Percentiles rank a stretch among this genome's conserved stretches.
Evolutionary conservation across 1,139 yeast genomes (phyloP).

Genomic region (Zygoascus meyerae): DNA sequence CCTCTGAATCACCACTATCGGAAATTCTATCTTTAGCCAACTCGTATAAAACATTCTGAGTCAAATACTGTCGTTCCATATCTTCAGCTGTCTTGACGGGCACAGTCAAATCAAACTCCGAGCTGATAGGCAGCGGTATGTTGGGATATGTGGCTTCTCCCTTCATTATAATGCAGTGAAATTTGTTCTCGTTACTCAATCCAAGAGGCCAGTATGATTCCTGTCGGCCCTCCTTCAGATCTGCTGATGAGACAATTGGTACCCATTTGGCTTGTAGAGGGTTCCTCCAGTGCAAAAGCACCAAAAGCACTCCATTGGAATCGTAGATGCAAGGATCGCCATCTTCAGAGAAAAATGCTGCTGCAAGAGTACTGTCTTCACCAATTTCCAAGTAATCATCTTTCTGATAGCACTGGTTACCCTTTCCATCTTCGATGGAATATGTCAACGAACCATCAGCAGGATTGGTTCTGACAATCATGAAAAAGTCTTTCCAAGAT

Average conservation of each 20-base stretch:
- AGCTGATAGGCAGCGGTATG: conserved; percentile 77
- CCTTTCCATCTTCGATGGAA: conserved; percentile 36
- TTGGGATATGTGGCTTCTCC: conserved; percentile 47
- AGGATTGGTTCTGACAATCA: conserved; percentile 36
- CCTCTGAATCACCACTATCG: conserved; percentile 29
- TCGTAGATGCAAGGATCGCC: conserved; percentile 88
- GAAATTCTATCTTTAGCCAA: conserved; percentile 29
- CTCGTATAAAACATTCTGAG: conserved; percentile 24
- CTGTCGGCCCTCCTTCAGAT: conserved; percentile 46
- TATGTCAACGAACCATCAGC: conserved; percentile 28
- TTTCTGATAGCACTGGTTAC: conserved; percentile 36
- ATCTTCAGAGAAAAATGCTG: conserved; percentile 73
- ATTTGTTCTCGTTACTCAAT: conserved; percentile 50
- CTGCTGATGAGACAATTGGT: conserved; percentile 67
- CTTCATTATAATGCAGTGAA: conserved; percentile 69
- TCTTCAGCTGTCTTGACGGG: conserved; percentile 39
- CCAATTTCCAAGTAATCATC: conserved; percentile 35
- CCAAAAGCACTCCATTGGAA: conserved; percentile 63
- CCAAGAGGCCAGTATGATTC: conserved; percentile 83
- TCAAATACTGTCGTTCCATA: conserved; percentile 20
- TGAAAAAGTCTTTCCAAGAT: conserved; percentile 42
- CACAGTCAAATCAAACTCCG: conserved; percentile 63
- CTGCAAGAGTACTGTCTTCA: conserved; percentile 32
- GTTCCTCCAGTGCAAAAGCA: conserved; percentile 69
- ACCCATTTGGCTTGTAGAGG: conserved; percentile 78